Base-by-base conservation (phyloP, 1,139 yeast genomes). In the Waltiozyma sp. region DNA sequence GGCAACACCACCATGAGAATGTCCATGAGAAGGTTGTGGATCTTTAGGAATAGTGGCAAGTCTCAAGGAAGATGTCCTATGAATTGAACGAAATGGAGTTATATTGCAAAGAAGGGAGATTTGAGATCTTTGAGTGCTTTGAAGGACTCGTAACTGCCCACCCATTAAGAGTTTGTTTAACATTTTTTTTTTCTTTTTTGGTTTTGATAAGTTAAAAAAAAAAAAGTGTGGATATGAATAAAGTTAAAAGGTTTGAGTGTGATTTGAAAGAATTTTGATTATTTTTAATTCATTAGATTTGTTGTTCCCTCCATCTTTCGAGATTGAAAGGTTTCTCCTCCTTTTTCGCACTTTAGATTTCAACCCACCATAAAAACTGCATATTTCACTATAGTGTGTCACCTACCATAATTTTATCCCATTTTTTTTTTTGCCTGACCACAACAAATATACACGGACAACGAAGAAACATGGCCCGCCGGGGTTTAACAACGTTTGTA, bases 1-100 rank as follows among this genome's bases (percentile, higher is more conserved):
- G 15, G 19, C 23, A 19, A 19, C 19, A 18, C 23, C 19, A 18
- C 37, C 40, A 40, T 62, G 65, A 3, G 56, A 34, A 43, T 57
- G 62, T 18, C 48, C 45, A 36, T 58, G 48, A 10, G 47, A 39
- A 4, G 21, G 14, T 18, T 18, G 37, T n/a, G 34, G 16, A 10
- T 31, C 34, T 10, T 31, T 31, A 10, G 34, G 34, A 31, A 31
- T 31, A n/a, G 34, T 31, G 18, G 34, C 34, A 18, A 31, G 18
- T 31, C 18, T 31, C n/a, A 10, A 4, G 4, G 18, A 31, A 14
- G 34, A 31, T 14, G 34, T 31, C 18, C n/a, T n/a, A 18, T 31
- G 34, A 8, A 31, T 10, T n/a, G 34, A 31, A 31, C 34, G 34
- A 31, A 15, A 21, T 21, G 18, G 18, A n/a, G 9, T 31, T 6